Percentiles rank a stretch among this genome's conserved stretches.
These are phyloP conservation scores for Spathaspora hagerdaliae DNA, from an alignment of 805 yeast genomes.

Conservation along the genomic window DNA sequence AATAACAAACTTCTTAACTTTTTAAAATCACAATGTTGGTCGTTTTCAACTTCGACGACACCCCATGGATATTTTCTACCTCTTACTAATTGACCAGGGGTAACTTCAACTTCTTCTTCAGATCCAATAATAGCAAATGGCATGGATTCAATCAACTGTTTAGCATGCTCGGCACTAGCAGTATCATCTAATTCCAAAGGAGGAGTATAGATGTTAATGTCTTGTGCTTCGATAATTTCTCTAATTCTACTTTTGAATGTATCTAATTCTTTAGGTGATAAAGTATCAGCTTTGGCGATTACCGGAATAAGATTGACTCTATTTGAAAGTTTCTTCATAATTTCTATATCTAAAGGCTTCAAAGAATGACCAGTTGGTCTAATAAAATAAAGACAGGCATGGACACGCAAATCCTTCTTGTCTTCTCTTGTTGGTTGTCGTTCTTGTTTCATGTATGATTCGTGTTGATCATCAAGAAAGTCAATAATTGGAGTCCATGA, in stretches of 20 bases:
- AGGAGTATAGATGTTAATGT: slow-evolving; percentile 78
- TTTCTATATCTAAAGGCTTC: slow-evolving; percentile 82
- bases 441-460: slow-evolving; percentile 84
- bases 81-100: slow-evolving; percentile 59
- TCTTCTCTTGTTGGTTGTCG: slow-evolving; percentile 76
- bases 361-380: slow-evolving; percentile 89
- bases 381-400: slow-evolving; percentile 84
- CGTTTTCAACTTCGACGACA: slow-evolving; percentile 81
- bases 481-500: slow-evolving; percentile 86
- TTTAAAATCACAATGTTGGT: slow-evolving; percentile 79
- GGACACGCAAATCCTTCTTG: slow-evolving; percentile 80
- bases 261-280: slow-evolving; percentile 65
- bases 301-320: slow-evolving; percentile 87
- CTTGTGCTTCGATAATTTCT: slow-evolving; percentile 78
- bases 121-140: slow-evolving; percentile 85
- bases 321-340: slow-evolving; percentile 76
- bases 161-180: slow-evolving; percentile 75
- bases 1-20: slow-evolving; percentile 73
- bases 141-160: slow-evolving; percentile 75
- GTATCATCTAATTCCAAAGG: slow-evolving; percentile 74
- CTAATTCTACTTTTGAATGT: slow-evolving; percentile 73
- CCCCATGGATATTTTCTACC: slow-evolving; percentile 95
- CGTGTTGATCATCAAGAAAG: slow-evolving; percentile 89
- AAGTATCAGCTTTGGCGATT: slow-evolving; percentile 84
- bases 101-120: slow-evolving; percentile 62